phyloP scores from a whole-genome alignment of 2,329 filamentous ascomycete genomes.

The Penicillium brasilianum region DNA sequence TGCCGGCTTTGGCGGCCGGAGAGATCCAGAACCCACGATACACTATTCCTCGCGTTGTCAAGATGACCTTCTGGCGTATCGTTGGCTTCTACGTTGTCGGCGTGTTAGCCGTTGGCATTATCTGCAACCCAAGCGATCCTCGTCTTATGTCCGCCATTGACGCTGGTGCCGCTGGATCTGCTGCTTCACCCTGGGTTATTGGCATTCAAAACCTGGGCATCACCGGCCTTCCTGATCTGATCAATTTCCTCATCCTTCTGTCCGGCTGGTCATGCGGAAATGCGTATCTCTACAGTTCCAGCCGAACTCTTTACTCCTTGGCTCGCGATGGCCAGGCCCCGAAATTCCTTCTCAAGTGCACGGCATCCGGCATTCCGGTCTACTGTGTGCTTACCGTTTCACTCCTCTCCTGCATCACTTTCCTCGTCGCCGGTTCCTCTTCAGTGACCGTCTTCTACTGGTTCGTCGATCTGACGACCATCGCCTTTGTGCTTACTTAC shows the following conservation, averaged over 20 bases:
- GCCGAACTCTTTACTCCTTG: slow-evolving; percentile 56
- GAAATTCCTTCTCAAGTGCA: slow-evolving; percentile 63
- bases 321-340: slow-evolving; percentile 58
- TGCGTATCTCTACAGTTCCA: slow-evolving; percentile 63
- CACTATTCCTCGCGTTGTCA: slow-evolving; percentile 74
- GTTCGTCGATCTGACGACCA: slow-evolving; percentile 66
- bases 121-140: slow-evolving; percentile 69
- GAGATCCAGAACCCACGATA: slow-evolving; percentile 71
- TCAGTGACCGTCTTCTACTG: slow-evolving; percentile 71
- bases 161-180: slow-evolving; percentile 64
- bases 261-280: slow-evolving; percentile 73
- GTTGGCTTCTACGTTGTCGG: slow-evolving; percentile 77
- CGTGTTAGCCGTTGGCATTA: slow-evolving; percentile 69
- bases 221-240: slow-evolving; percentile 68
- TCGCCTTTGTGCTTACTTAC: slow-evolving; percentile 51
- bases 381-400: slow-evolving; percentile 71
- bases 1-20: slow-evolving; percentile 63
- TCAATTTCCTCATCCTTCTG: slow-evolving; percentile 75
- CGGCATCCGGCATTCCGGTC: slow-evolving; percentile 67
- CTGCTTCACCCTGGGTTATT: slow-evolving; percentile 74
- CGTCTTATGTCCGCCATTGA: slow-evolving; percentile 64
- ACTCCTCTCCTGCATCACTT: slow-evolving; percentile 70
- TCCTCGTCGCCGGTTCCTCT: slow-evolving; percentile 68
- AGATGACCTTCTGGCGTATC: slow-evolving; percentile 77
- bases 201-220: slow-evolving; percentile 71